Percentiles rank a stretch among this genome's conserved stretches.
These are phyloP conservation scores for Collybiopsis confluens DNA, from an alignment of 768 basidiomycete genomes.

Conservation along the genomic window DNA sequence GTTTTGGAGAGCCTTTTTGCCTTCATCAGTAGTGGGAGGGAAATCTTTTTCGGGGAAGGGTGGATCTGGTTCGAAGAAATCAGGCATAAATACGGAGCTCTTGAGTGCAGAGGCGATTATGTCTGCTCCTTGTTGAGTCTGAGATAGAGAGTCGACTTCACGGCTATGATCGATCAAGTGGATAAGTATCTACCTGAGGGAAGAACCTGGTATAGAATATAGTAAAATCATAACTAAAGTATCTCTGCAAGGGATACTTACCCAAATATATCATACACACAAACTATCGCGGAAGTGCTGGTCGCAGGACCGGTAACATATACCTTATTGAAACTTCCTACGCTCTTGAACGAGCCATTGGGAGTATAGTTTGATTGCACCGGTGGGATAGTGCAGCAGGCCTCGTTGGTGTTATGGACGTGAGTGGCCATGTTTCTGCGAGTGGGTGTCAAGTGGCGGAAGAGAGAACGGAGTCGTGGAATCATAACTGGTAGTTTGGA, in stretches of 20 bases:
- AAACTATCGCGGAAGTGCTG: slow-evolving; percentile 49
- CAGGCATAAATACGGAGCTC: slow-evolving; percentile 61
- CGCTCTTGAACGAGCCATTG: slow-evolving; percentile 43
- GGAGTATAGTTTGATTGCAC: slow-evolving; percentile 49
- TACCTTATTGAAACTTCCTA: slow-evolving; percentile 46
- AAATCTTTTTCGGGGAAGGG: slow-evolving; percentile 46
- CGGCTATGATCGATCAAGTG: neutral
- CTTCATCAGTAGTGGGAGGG: slow-evolving; percentile 50
- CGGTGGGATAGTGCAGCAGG: slow-evolving; percentile 54
- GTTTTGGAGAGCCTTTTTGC: slow-evolving; percentile 46
- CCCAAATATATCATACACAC: slow-evolving; percentile 65
- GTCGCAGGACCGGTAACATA: slow-evolving; percentile 46
- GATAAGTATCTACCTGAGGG: slow-evolving; percentile 34
- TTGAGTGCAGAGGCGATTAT: slow-evolving; percentile 50
- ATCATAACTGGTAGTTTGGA: slow-evolving; percentile 18
- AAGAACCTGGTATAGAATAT: slow-evolving; percentile 37
- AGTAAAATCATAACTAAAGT: neutral
- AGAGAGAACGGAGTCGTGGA: slow-evolving; percentile 32
- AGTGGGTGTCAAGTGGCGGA: slow-evolving; percentile 31
- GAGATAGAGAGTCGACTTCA: too few species aligned
- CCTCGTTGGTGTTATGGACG: slow-evolving; percentile 37
- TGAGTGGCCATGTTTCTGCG: slow-evolving; percentile 34
- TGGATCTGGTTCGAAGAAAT: slow-evolving; percentile 53
- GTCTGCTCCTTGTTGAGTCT: slow-evolving; percentile 64
- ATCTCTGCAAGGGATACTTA: too few species aligned